Evolutionary conservation across 768 basidiomycete species (phyloP).

Genomic region (Crepidotus variabilis): DNA sequence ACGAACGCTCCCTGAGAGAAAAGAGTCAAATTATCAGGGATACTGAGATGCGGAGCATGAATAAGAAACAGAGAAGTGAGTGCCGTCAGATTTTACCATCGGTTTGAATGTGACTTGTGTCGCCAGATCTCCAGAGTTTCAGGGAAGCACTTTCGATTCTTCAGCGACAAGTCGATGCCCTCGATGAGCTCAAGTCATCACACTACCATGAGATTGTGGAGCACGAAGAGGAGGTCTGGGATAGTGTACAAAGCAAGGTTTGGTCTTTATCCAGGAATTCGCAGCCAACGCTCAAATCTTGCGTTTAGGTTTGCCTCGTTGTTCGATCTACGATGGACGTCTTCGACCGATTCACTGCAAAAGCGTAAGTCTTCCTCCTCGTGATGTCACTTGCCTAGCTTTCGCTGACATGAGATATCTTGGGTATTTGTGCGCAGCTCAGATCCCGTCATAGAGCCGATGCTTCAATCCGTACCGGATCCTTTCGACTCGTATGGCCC

Average conservation of each 20-base stretch:
- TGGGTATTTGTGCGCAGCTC: slow-evolving; percentile 41
- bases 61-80: slow-evolving; percentile 81
- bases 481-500: slow-evolving; percentile 92
- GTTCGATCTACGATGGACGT: slow-evolving; percentile 91
- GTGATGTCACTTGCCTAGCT: slow-evolving; percentile 12
- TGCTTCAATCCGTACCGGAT: slow-evolving; percentile 87
- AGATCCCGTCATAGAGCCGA: slow-evolving; percentile 86
- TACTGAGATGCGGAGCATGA: slow-evolving; percentile 83
- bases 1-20: slow-evolving; percentile 78
- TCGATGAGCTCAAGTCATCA: slow-evolving; percentile 78
- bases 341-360: slow-evolving; percentile 82
- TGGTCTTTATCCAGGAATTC: slow-evolving; percentile 3
- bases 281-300: background rate
- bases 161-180: slow-evolving; percentile 87
- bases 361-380: slow-evolving; percentile 59
- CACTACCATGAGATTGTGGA: slow-evolving; percentile 90
- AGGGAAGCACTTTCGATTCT: slow-evolving; percentile 77
- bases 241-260: slow-evolving; percentile 83
- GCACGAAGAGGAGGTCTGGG: slow-evolving; percentile 96
- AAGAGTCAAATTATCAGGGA: slow-evolving; percentile 82
- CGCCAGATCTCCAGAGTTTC: slow-evolving; percentile 80
- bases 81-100: slow-evolving; percentile 7
- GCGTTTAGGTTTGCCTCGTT: slow-evolving; percentile 63
- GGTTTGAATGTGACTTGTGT: background rate
- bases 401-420: slow-evolving; percentile 3